Percentiles rank a stretch among this genome's conserved stretches.
Conservation (phyloP, 2,329 filamentous ascomycete species). For the Apiospora phragmitis region DNA sequence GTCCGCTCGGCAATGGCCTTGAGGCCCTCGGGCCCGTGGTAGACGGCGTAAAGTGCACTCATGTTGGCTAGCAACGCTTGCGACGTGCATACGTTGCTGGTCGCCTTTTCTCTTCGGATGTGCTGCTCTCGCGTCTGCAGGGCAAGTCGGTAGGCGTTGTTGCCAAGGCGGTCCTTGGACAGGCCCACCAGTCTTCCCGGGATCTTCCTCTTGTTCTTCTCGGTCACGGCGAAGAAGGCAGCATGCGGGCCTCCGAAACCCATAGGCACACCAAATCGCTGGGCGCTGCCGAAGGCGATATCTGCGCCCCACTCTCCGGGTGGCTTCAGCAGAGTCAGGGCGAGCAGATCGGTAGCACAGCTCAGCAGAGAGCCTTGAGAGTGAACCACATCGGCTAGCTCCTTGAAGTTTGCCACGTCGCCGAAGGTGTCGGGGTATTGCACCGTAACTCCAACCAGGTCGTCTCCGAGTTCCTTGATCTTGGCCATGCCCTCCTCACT, state of each 20-base stretch:
- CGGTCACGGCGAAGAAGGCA: constrained; percentile 89
- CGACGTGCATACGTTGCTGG: constrained; percentile 95
- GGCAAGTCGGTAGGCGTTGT: constrained; percentile 78
- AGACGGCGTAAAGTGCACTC: constrained; percentile 91
- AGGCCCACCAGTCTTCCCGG: constrained; percentile 88
- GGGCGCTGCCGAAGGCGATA: constrained; percentile 90
- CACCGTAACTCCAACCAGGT: constrained; percentile 86
- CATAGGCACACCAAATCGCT: constrained; percentile 88
- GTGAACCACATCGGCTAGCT: constrained; percentile 76
- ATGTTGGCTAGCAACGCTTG: constrained; percentile 94
- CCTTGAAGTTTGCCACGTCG: constrained; percentile 72
- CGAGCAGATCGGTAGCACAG: constrained; percentile 86
- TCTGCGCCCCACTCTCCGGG: constrained; percentile 95
- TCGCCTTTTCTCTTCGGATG: constrained; percentile 93
- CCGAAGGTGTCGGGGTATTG: constrained; percentile 93
- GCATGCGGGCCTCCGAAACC: constrained; percentile 95
- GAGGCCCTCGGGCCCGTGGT: constrained; percentile 84
- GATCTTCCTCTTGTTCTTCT: constrained; percentile 92
- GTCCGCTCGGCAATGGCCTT: constrained; percentile 80
- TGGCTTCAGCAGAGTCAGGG: constrained; percentile 82
- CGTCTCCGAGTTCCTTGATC: constrained; percentile 74
- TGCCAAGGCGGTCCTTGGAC: constrained; percentile 85
- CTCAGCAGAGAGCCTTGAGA: constrained; percentile 76
- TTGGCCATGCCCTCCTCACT: constrained; percentile 59
- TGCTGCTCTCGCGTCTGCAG: constrained; percentile 95